Base-by-base conservation (phyloP, 345 rosid species). In the Citrus cavaleriei region DNA sequence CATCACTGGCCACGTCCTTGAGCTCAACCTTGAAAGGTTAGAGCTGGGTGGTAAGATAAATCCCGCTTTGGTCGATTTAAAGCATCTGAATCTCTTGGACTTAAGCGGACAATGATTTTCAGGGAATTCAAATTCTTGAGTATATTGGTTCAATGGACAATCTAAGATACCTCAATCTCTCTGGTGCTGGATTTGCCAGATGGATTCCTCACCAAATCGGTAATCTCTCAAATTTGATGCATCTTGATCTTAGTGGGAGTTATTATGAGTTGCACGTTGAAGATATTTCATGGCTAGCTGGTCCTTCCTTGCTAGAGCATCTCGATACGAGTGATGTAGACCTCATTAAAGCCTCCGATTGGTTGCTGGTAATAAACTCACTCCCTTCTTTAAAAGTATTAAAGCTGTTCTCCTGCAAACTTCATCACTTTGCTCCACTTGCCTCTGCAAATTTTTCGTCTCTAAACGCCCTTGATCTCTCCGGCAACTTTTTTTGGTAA, bases 401-500 rank as follows among this genome's bases (percentile, higher is more conserved):
- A 8, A 46, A 27, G 5, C 13, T 84, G 54, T 37, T 68, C 0
- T 0, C 0, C 14, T 78, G 81, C n/a, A 1, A 65, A 5, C 75
- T 78, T 38, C 30, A 5, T 25, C 70, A 8, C 3, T 1, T 63
- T 62, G 42, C 75, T 37, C 13, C 66, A 8, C 6, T 34, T 19
- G 28, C 42, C 2, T 1, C 27, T 24, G 57, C 55, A 8, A 83
- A 83, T 66, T 66, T 83, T 9, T 62, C 83, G 2, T 80, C 83
- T 22, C 81, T 87, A 57, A 25, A 28, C 0, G 6, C 63, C 6
- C 84, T 86, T 34, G 84, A 86, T 81, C 64, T 84, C 42, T 78
- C 78, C 1, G 0, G 0, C 4, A 81, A 10, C 49, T 0, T 10
- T 10, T 10, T 10, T 42, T 42, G 49, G 14, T 0, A 10, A 42